phyloP scores from a whole-genome alignment of 768 basidiomycete genomes.

The Auriscalpium vulgare region DNA sequence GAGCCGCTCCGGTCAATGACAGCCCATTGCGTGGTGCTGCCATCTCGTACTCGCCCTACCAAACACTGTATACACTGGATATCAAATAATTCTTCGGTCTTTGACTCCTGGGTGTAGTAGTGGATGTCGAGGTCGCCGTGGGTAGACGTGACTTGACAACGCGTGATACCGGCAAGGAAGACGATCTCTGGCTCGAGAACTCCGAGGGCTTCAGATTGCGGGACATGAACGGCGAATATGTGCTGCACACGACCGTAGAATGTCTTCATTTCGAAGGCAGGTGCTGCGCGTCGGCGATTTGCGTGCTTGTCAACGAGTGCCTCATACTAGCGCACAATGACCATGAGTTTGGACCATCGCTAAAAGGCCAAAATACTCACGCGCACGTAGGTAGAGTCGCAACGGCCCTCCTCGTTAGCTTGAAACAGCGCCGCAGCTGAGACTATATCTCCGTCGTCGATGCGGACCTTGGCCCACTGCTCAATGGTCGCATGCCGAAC shows the following conservation, averaged over 20 bases:
- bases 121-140: neutral
- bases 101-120: neutral
- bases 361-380: too few species aligned
- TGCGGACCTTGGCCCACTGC: too few species aligned
- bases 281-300: neutral
- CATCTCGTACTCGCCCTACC: neutral
- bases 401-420: too few species aligned
- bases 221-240: neutral
- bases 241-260: neutral
- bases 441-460: too few species aligned
- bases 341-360: too few species aligned
- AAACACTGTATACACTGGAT: neutral
- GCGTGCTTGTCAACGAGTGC: neutral
- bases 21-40: neutral
- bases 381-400: too few species aligned
- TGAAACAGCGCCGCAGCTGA: too few species aligned
- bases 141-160: neutral
- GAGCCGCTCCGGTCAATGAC: neutral
- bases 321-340: neutral
- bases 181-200: neutral
- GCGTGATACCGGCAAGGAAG: neutral
- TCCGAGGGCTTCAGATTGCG: neutral
- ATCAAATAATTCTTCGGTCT: neutral
- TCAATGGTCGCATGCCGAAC: too few species aligned
- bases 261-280: neutral